phyloP scores from a whole-genome alignment of 106 monocot genomes.

The Phalaenopsis equestris region DNA sequence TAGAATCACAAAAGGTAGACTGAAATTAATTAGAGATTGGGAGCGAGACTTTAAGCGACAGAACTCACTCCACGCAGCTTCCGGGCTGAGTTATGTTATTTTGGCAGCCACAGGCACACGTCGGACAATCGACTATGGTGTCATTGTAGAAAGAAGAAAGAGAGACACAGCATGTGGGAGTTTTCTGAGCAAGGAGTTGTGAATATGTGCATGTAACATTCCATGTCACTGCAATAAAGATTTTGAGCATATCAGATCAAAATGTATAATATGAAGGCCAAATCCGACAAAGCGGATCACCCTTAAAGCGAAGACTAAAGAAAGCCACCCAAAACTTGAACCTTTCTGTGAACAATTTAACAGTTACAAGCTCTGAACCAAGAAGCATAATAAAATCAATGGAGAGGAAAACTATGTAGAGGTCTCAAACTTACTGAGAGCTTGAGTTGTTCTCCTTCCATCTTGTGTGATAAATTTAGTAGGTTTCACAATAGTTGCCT shows the following conservation, averaged over 20 bases:
- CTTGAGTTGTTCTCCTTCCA: slow-evolving; percentile 82
- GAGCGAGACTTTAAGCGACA: neutral
- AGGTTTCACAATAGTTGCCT: slow-evolving; percentile 45
- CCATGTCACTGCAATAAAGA: slow-evolving; percentile 77
- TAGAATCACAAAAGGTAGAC: neutral
- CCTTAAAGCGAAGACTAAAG: too few relatives aligned
- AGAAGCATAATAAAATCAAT: neutral
- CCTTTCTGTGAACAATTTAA: neutral
- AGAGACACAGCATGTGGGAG: slow-evolving; percentile 80
- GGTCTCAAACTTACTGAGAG: slow-evolving; percentile 43
- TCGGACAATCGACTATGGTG: slow-evolving; percentile 75
- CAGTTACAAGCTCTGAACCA: neutral
- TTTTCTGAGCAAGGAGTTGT: slow-evolving; percentile 70
- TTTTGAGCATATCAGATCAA: too few relatives aligned
- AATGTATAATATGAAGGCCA: too few relatives aligned
- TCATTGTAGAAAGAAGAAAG: slow-evolving; percentile 93
- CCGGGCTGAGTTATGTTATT: slow-evolving; percentile 69
- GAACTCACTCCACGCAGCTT: slow-evolving; percentile 78
- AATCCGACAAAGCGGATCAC: too few relatives aligned
- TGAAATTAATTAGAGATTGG: neutral
- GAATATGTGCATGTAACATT: slow-evolving; percentile 89
- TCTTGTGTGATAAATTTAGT: slow-evolving; percentile 56
- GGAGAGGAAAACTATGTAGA: too few relatives aligned
- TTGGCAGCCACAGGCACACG: slow-evolving; percentile 76
- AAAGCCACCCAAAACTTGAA: neutral